Percentiles rank a stretch among this genome's conserved stretches.
phyloP scores from a whole-genome alignment of 2,329 filamentous ascomycete species.

The Uncinocarpus reesii region DNA sequence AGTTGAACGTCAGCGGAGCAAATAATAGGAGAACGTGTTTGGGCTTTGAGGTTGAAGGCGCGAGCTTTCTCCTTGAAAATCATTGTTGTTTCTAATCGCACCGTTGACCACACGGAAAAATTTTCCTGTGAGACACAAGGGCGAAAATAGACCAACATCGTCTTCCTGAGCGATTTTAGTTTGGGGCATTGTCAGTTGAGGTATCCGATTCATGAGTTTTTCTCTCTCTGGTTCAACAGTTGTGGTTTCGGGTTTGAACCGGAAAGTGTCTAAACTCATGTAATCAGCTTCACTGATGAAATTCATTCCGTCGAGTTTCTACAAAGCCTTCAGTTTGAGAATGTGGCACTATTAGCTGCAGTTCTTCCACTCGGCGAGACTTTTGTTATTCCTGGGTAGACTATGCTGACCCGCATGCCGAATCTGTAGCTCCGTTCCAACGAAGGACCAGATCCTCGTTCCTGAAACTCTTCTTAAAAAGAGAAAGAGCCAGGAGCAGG shows the following conservation, averaged over 20 bases:
- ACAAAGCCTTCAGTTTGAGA: conserved; percentile 59
- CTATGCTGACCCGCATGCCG: conserved; percentile 55
- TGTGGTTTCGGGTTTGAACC: background rate
- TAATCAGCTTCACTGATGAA: conserved; percentile 60
- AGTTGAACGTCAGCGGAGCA: conserved; percentile 2
- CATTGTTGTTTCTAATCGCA: conserved; percentile 51
- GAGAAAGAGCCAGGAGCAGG: conserved; percentile 99
- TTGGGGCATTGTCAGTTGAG: conserved; percentile 72
- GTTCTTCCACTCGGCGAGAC: conserved; percentile 78
- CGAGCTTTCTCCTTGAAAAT: conserved; percentile 62
- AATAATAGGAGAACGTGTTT: conserved; percentile 24
- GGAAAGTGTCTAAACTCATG: background rate
- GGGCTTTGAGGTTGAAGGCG: conserved; percentile 72
- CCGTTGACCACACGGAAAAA: conserved; percentile 16
- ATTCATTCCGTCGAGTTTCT: conserved; percentile 70
- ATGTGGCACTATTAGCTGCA: conserved; percentile 83
- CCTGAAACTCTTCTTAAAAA: conserved; percentile 99
- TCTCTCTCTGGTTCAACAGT: conserved; percentile 20
- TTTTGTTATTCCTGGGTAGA: conserved; percentile 60
- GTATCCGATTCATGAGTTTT: conserved; percentile 27
- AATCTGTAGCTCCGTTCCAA: conserved; percentile 67
- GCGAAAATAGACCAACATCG: conserved; percentile 40
- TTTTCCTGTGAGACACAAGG: conserved; percentile 6
- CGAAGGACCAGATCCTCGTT: conserved; percentile 89
- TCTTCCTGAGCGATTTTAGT: conserved; percentile 43